These are phyloP conservation scores for Colletotrichum coccodes DNA, from an alignment of 2,329 filamentous ascomycete species.

Conservation along the genomic window DNA sequence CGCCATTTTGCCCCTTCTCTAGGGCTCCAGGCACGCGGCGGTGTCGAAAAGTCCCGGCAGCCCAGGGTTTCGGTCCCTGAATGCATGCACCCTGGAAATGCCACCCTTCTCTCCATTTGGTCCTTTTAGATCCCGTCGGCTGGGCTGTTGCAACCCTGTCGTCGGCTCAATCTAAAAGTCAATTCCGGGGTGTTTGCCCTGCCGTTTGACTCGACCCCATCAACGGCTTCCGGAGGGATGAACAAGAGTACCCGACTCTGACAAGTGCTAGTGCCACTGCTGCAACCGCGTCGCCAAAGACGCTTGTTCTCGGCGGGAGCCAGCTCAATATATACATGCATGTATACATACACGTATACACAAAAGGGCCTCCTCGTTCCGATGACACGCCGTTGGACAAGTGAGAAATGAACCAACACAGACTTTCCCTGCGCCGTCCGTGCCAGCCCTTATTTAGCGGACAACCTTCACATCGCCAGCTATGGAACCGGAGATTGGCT, in stretches of 20 bases:
- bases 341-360: too few species aligned
- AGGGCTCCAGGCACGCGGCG: not conserved
- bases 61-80: not conserved
- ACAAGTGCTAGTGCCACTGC: too few species aligned
- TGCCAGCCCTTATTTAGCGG: too few species aligned
- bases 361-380: too few species aligned
- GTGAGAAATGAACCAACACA: not conserved
- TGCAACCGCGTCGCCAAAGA: too few species aligned
- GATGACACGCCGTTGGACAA: not conserved
- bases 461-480: not conserved
- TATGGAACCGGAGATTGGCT: constrained; percentile 10
- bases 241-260: too few species aligned
- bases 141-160: not conserved
- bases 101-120: not conserved
- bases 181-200: not conserved
- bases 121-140: too few species aligned
- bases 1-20: not conserved
- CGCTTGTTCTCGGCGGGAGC: too few species aligned
- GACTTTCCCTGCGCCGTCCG: too few species aligned
- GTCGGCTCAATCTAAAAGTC: not conserved
- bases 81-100: constrained; percentile 1
- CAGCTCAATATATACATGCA: too few species aligned
- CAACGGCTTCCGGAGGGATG: too few species aligned
- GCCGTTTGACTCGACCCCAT: not conserved
- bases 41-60: not conserved